Base-by-base conservation (phyloP, 2,329 filamentous ascomycete species). In the Plectosphaerella cucumerina region DNA sequence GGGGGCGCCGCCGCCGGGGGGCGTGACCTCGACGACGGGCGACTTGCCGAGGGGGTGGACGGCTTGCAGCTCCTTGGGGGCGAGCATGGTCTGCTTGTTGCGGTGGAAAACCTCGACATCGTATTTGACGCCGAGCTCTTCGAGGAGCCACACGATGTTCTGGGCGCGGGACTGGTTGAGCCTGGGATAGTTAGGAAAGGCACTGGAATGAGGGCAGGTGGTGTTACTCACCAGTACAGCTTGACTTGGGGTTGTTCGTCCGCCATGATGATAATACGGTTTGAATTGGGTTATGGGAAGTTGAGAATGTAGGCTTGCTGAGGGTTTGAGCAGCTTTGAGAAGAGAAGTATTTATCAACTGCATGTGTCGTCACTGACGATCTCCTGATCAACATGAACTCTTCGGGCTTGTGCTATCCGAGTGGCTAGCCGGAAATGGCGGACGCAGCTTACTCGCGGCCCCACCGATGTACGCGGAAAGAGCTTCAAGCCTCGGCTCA, bases 41-140 rank as follows among this genome's bases (percentile, higher is more conserved):
- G 90, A 91, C 67, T 96, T 96, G 55, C 93, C 93, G 4, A 97
- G 77, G 0, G 90, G 87, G 62, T 96, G 90, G 35, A 96, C 71
- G 56, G 89, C 77, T 62, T 87, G 85, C 44, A 97, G 78, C 61
- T 89, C 86, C 0, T 82, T 74, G 4, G 90, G 89, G 1, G 92
- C 92, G n/a, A 89, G 74, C 60, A 74, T 78, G 50, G 86, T 80
- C 51, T 73, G 62, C 50, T 69, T 71, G 56, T 75, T 65, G 49
- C 92, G 86, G 67, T 89, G 90, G 77, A 87, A 94, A 49, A 87
- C 78, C 62, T 93, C 83, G 52, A 97, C 71, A 55, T 92, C 82
- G 70, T 96, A 96, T 23, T 86, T 78, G 33, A 96, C 68, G 42
- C 87, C 78, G 55, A 94, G 84, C 68, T 93, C 90, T 65, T 94